A percentile compares a stretch with the other conserved stretches of the same genome.
These are phyloP conservation scores for Ganoderma lucidum DNA, from an alignment of 1,284 basidiomycete genomes.

Conservation along the genomic window DNA sequence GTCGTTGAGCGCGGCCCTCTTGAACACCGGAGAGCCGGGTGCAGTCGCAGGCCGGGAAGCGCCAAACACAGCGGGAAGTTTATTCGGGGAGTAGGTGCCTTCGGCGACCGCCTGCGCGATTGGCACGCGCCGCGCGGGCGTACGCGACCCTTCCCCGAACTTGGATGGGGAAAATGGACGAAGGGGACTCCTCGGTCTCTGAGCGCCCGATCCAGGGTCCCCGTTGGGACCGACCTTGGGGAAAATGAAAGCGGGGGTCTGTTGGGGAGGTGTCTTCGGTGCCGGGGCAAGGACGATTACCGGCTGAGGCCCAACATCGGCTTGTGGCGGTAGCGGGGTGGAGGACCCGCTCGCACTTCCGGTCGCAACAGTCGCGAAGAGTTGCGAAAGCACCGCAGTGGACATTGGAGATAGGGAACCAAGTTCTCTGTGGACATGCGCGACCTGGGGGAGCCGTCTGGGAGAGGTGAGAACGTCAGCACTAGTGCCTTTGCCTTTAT, in stretches of 20 bases:
- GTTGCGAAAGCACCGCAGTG: conserved; percentile 40
- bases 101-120: conserved; percentile 57
- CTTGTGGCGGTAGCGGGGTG: conserved; percentile 17
- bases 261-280: conserved; percentile 24
- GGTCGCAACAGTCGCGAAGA: conserved; percentile 33
- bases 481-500: conserved; percentile 2
- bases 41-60: conserved; percentile 16
- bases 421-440: conserved; percentile 27
- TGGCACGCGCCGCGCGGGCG: conserved; percentile 69
- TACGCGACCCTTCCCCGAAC: conserved; percentile 50
- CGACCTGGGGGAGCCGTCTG: conserved; percentile 14
- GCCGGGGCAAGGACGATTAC: conserved; percentile 5
- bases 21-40: conserved; percentile 44
- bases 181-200: conserved; percentile 26
- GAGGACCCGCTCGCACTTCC: conserved; percentile 23
- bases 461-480: conserved; percentile 11
- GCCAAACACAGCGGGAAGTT: conserved; percentile 34
- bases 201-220: conserved; percentile 7
- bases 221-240: conserved; percentile 22
- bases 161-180: conserved; percentile 40
- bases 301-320: background rate
- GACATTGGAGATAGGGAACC: conserved; percentile 49
- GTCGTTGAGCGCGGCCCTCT: conserved; percentile 44
- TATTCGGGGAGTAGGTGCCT: conserved; percentile 58
- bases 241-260: conserved; percentile 21